Conservation (phyloP, 306 rosid genomes). For the Albizia julibrissin region DNA sequence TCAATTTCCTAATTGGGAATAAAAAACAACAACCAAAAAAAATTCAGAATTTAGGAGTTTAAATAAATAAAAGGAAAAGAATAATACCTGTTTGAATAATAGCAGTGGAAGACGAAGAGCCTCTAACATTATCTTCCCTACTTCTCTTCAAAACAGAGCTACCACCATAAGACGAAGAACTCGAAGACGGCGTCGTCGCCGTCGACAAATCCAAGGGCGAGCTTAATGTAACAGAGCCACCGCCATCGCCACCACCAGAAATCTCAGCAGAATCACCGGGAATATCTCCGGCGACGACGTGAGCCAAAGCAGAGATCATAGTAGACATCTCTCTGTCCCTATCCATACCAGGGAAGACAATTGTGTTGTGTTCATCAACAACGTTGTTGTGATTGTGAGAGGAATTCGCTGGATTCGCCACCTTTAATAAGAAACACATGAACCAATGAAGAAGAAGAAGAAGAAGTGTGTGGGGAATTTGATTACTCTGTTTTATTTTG, state of each 20-base stretch:
- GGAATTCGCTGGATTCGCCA: constrained; percentile 41
- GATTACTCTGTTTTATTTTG: neutral
- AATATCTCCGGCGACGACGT: constrained; percentile 46
- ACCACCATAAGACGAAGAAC: constrained; percentile 31
- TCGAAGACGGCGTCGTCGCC: constrained; percentile 6
- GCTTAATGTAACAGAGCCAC: neutral
- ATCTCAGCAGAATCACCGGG: neutral
- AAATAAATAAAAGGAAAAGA: neutral
- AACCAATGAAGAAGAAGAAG: neutral
- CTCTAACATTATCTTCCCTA: constrained; percentile 35
- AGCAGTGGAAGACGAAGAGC: constrained; percentile 28
- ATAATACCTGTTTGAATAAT: constrained; percentile 34
- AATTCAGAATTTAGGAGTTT: neutral
- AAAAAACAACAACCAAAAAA: neutral
- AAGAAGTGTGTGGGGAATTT: neutral
- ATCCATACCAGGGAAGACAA: constrained; percentile 36
- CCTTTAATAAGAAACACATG: constrained; percentile 37
- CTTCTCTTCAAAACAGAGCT: constrained; percentile 44
- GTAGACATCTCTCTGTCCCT: constrained; percentile 56
- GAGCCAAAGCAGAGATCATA: constrained; percentile 57
- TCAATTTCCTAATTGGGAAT: neutral
- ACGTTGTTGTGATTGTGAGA: neutral
- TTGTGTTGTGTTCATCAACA: constrained; percentile 21
- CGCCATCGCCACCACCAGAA: neutral
- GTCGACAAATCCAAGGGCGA: constrained; percentile 14